These are phyloP conservation scores for Chrysosporium keratinophilum DNA, from an alignment of 2,329 filamentous ascomycete genomes.

Conservation along the genomic window DNA sequence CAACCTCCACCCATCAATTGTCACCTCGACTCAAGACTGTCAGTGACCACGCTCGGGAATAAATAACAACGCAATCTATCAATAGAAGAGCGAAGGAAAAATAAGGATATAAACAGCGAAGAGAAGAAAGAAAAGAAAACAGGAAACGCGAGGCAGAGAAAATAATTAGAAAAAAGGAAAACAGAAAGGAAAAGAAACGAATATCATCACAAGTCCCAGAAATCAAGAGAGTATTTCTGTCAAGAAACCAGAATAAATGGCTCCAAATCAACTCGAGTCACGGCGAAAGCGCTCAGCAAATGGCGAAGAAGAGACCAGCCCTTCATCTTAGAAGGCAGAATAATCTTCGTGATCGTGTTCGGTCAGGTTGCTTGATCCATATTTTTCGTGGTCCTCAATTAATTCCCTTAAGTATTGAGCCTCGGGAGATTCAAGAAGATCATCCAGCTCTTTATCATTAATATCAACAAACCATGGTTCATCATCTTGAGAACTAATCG, in stretches of 20 bases:
- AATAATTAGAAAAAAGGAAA: background rate
- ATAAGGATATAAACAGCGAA: background rate
- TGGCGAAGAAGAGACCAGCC: no score
- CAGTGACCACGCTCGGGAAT: background rate
- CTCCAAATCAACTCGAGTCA: no score
- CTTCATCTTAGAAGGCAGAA: no score
- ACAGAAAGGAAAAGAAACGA: background rate
- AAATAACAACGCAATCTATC: background rate
- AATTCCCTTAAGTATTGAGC: background rate
- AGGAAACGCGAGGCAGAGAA: background rate
- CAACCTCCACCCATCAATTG: background rate
- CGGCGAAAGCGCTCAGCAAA: no score
- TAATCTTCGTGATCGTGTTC: no score
- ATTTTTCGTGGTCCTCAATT: no score
- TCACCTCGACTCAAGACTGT: background rate
- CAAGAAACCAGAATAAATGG: no score
- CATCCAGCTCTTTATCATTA: background rate
- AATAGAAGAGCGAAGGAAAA: background rate
- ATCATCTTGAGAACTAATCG: no score
- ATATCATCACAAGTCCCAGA: background rate
- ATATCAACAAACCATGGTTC: no score
- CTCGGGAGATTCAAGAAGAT: background rate
- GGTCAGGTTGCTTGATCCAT: no score
- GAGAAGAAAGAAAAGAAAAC: background rate
- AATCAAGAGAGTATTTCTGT: background rate